Evolutionary conservation across 495 filamentous ascomycete species (phyloP).

Genomic region (Neurospora sp.): DNA sequence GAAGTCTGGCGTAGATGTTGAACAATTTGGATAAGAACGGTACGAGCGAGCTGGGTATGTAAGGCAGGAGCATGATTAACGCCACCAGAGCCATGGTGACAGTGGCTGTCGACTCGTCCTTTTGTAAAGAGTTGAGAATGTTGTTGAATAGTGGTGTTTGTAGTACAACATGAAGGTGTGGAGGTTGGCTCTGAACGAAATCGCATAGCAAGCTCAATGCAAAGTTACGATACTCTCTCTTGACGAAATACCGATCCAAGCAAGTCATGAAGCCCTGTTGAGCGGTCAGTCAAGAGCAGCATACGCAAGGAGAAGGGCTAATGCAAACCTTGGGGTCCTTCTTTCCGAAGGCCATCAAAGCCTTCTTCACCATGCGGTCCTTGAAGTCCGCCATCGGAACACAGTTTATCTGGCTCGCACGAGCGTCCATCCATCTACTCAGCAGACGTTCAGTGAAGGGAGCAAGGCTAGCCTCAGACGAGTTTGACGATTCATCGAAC

Average conservation of each 20-base stretch:
- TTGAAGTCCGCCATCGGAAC: conserved; percentile 39
- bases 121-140: conserved; percentile 57
- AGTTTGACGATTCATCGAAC: conserved; percentile 40
- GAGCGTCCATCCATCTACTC: conserved; percentile 48
- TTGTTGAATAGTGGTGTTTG: conserved; percentile 57
- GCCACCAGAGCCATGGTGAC: conserved; percentile 56
- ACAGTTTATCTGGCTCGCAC: conserved; percentile 29
- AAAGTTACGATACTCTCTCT: conserved; percentile 46
- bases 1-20: conserved; percentile 60
- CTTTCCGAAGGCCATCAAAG: conserved; percentile 49
- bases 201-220: conserved; percentile 49
- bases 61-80: conserved; percentile 66
- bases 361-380: conserved; percentile 43
- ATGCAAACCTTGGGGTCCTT: conserved; percentile 52
- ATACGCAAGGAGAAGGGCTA: not conserved
- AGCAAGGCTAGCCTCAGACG: conserved; percentile 26
- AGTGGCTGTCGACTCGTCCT: conserved; percentile 59
- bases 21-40: conserved; percentile 56
- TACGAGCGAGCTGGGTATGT: conserved; percentile 56
- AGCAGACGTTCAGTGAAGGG: conserved; percentile 46
- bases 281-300: not conserved
- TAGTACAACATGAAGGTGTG: conserved; percentile 58
- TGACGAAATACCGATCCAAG: conserved; percentile 50
- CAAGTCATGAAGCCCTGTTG: conserved; percentile 47
- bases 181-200: conserved; percentile 58